Base-by-base conservation (phyloP, 1,139 yeast genomes). In the Suhomyces maxii region DNA sequence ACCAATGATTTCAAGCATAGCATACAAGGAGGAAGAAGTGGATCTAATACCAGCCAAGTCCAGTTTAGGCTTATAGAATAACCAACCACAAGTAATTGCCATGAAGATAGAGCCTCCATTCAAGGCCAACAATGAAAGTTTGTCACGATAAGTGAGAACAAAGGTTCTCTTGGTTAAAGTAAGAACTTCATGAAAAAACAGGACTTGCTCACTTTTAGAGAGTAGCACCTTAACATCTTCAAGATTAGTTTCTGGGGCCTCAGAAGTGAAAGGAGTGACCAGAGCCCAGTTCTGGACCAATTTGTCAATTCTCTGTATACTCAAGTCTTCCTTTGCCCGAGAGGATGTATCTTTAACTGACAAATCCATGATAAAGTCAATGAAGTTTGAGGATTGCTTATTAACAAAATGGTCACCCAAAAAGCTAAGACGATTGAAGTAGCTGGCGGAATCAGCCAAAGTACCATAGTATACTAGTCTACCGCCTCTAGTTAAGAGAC, bases 401-500 rank as follows among this genome's bases (percentile, higher is more conserved):
- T 34, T 45, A 23, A 25, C 40, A 38, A 45, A 39, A 30, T 46
- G 43, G 8, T 34, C 37, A 11, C 28, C 34, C 18, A 48, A 33
- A 34, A 48, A 52, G 37, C 49, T 50, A 26, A 53, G 33, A 34
- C 39, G 43, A 9, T 48, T 41, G 42, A 62, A 62, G 47, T 61
- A 59, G 6, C 43, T 39, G 8, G 52, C 46, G n/a, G 63, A 57
- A 11, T 49, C 54, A 1, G 45, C 48, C 38, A 62, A 45, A 13
- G 52, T 50, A 1, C 65, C 67, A 37, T 37, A 61, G 45, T 58
- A 62, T 1, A 61, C 61, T 32, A 58, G 42, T 26, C 61, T 51
- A 4, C 67, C 67, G 1, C 67, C 67, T 4, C 61, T 47, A 0
- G 65, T 56, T 38, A 62, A 46, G 5, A 62, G 53, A 38, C 65